phyloP scores from a whole-genome alignment of 345 rosid species.

The Euphorbia tirucalli region DNA sequence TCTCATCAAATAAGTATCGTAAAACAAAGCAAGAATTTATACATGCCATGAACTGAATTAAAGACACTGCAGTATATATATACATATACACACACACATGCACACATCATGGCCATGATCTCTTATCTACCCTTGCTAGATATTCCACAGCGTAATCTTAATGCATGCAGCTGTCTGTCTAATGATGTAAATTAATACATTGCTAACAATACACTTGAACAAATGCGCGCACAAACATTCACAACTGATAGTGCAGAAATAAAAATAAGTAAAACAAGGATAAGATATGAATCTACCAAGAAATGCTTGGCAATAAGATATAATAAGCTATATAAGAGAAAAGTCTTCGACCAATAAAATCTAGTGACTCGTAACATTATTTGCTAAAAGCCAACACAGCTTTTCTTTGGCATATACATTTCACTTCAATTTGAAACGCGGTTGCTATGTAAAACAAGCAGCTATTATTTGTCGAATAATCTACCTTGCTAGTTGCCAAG shows the following conservation, averaged over 20 bases:
- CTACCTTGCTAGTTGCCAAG: conserved; percentile 39
- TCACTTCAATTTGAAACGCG: background rate
- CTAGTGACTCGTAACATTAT: background rate
- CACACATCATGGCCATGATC: background rate
- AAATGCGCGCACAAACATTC: background rate
- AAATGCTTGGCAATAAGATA: background rate
- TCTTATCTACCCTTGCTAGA: background rate
- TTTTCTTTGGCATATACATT: background rate
- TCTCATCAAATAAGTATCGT: background rate
- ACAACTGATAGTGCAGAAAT: background rate
- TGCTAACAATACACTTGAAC: background rate
- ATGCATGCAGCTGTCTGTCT: background rate
- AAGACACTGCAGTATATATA: no score
- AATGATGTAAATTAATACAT: background rate
- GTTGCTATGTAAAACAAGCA: background rate
- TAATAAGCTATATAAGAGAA: background rate
- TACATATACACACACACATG: no score
- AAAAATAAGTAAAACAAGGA: background rate
- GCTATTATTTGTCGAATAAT: conserved; percentile 5
- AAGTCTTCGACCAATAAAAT: background rate
- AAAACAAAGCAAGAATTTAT: no score
- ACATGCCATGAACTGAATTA: background rate
- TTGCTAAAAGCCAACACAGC: background rate
- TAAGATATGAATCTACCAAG: background rate
- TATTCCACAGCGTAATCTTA: background rate